phyloP scores from a whole-genome alignment of 768 basidiomycete genomes.

The Megacollybia marginata region DNA sequence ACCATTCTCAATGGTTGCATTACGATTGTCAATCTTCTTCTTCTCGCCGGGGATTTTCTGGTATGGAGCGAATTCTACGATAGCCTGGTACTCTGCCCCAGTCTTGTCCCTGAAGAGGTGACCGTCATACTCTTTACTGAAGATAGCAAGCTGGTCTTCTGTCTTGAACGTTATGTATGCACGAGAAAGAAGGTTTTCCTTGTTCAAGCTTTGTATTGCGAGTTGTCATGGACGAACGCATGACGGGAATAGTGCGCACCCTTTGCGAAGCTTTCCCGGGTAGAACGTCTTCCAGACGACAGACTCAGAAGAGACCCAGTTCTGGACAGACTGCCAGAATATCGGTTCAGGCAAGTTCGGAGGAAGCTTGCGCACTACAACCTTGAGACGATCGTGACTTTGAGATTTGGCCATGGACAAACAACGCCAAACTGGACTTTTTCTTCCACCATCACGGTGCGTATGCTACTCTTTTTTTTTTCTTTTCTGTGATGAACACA shows the following conservation, averaged over 20 bases:
- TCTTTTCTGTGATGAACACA: constrained; percentile 37
- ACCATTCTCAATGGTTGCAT: constrained; percentile 90
- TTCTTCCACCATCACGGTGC: constrained; percentile 1
- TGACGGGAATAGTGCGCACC: constrained; percentile 32
- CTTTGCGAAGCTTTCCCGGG: constrained; percentile 62
- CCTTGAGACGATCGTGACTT: constrained; percentile 64
- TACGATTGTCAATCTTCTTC: constrained; percentile 70
- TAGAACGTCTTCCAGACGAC: constrained; percentile 59
- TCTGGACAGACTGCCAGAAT: constrained; percentile 87
- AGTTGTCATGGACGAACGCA: not conserved
- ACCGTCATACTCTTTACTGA: constrained; percentile 84
- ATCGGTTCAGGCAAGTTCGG: constrained; percentile 87
- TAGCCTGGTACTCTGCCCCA: constrained; percentile 80
- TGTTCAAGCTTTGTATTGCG: constrained; percentile 52
- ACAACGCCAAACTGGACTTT: not conserved
- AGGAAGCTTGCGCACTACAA: constrained; percentile 80
- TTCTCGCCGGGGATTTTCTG: constrained; percentile 78
- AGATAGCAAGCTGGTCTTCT: constrained; percentile 61
- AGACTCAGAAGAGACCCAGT: constrained; percentile 78
- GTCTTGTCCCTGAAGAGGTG: constrained; percentile 89
- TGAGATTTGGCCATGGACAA: constrained; percentile 6
- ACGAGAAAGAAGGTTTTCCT: constrained; percentile 79
- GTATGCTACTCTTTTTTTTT: not conserved
- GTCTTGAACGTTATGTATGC: constrained; percentile 89
- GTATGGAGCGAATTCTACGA: constrained; percentile 92